These are phyloP conservation scores for Syzygium syzygioides DNA, from an alignment of 441 rosid genomes.

Conservation along the genomic window DNA sequence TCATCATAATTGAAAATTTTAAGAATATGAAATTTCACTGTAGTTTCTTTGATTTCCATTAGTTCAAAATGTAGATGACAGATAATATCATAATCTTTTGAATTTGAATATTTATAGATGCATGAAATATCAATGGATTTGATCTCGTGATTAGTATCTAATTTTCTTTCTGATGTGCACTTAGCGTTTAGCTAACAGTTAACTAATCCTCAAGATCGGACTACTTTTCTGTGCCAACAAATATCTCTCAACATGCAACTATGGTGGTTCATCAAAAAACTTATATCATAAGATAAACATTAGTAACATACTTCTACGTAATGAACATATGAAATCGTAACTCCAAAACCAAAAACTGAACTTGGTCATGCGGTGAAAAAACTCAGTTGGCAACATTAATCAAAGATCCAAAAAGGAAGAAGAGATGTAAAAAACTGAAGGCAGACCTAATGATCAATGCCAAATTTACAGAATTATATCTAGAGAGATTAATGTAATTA, in stretches of 20 bases:
- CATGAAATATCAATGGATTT: neutral
- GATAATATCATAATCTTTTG: neutral
- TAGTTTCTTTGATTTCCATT: neutral
- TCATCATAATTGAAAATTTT: neutral
- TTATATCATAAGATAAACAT: neutral
- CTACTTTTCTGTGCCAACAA: neutral
- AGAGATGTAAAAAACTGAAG: neutral
- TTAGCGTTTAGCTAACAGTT: neutral
- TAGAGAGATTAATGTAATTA: neutral
- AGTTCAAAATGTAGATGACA: neutral
- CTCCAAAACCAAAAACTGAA: neutral
- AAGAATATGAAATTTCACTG: neutral
- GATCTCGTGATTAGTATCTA: neutral
- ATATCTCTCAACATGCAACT: neutral
- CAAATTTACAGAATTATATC: neutral
- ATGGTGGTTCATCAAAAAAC: neutral
- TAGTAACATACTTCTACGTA: neutral
- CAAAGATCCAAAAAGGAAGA: neutral
- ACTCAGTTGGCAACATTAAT: neutral
- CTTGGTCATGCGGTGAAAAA: neutral
- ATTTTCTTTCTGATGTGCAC: neutral
- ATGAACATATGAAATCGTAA: neutral
- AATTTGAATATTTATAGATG: neutral
- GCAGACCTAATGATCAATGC: neutral
- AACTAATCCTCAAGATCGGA: neutral